Evolutionary conservation across 176 grass and related monocot species (phyloP).

Genomic region (Poa pratensis): DNA sequence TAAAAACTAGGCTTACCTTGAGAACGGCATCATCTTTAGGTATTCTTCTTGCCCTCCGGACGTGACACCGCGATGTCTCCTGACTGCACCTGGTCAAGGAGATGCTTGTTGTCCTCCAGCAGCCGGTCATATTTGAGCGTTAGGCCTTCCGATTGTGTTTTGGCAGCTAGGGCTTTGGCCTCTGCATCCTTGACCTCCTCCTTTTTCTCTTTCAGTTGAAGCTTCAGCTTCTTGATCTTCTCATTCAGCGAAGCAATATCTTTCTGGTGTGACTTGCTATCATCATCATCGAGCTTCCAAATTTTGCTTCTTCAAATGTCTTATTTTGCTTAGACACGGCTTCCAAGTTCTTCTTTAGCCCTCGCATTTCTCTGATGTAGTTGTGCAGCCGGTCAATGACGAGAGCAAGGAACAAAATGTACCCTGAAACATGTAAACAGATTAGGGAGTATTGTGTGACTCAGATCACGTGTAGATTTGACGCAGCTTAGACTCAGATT

Average conservation of each 20-base stretch:
- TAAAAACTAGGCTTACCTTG: conserved; percentile 10
- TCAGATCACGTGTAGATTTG: neutral
- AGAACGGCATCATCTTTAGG: neutral
- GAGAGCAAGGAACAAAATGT: conserved; percentile 75
- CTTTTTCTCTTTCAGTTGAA: conserved; percentile 36
- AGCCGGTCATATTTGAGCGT: conserved; percentile 55
- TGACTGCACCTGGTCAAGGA: conserved; percentile 52
- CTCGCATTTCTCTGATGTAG: conserved; percentile 78
- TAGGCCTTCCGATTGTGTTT: conserved; percentile 57
- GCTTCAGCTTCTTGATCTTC: conserved; percentile 55
- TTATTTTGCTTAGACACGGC: conserved; percentile 64
- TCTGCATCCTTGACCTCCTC: conserved; percentile 52
- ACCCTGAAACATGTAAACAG: conserved; percentile 57
- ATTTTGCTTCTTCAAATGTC: conserved; percentile 52
- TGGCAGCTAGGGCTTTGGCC: conserved; percentile 39
- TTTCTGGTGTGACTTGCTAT: conserved; percentile 31
- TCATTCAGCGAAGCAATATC: conserved; percentile 47
- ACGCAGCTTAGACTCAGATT: neutral
- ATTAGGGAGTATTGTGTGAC: neutral
- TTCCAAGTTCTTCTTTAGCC: conserved; percentile 70
- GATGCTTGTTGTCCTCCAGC: conserved; percentile 66
- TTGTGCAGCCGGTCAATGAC: conserved; percentile 81
- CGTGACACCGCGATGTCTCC: neutral
- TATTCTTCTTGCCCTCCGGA: conserved; percentile 58
- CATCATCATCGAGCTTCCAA: conserved; percentile 32